These are phyloP conservation scores for Camellia japonica DNA, from an alignment of 148 eudicot species.

Conservation along the genomic window DNA sequence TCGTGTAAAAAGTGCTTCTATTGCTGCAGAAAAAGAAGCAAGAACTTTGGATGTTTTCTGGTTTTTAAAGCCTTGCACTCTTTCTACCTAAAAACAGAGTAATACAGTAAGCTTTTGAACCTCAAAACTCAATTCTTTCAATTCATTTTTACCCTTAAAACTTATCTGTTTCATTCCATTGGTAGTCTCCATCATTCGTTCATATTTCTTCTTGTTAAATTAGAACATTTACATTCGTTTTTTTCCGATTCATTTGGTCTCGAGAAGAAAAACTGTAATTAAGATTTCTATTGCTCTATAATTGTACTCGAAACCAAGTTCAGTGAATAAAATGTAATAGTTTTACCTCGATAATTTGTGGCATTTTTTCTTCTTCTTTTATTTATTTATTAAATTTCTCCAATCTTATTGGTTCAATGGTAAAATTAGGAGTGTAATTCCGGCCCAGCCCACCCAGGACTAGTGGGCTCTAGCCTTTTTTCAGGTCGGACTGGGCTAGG, in stretches of 20 bases:
- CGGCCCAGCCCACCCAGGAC: too few relatives aligned
- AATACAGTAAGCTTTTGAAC: slow-evolving; percentile 4
- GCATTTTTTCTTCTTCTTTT: too few relatives aligned
- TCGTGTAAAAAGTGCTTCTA: slow-evolving; percentile 25
- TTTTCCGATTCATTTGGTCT: not conserved
- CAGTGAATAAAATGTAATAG: slow-evolving; percentile 3
- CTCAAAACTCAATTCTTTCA: slow-evolving; percentile 21
- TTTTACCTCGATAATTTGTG: not conserved
- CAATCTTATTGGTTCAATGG: not conserved
- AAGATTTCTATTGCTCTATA: not conserved
- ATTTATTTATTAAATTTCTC: too few relatives aligned
- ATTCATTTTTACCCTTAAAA: slow-evolving; percentile 5
- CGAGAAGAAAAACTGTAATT: not conserved
- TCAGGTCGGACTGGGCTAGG: too few relatives aligned
- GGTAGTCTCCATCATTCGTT: not conserved
- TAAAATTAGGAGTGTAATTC: too few relatives aligned
- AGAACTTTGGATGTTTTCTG: slow-evolving; percentile 76
- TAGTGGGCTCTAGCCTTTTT: too few relatives aligned
- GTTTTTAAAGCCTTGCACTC: slow-evolving; percentile 95
- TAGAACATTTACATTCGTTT: not conserved
- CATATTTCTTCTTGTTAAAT: not conserved
- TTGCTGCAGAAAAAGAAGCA: slow-evolving; percentile 48
- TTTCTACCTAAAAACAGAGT: slow-evolving; percentile 31
- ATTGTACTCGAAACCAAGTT: slow-evolving; percentile 10
- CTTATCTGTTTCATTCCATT: not conserved